phyloP scores from a whole-genome alignment of 768 basidiomycete genomes.

The Lactarius quietus region DNA sequence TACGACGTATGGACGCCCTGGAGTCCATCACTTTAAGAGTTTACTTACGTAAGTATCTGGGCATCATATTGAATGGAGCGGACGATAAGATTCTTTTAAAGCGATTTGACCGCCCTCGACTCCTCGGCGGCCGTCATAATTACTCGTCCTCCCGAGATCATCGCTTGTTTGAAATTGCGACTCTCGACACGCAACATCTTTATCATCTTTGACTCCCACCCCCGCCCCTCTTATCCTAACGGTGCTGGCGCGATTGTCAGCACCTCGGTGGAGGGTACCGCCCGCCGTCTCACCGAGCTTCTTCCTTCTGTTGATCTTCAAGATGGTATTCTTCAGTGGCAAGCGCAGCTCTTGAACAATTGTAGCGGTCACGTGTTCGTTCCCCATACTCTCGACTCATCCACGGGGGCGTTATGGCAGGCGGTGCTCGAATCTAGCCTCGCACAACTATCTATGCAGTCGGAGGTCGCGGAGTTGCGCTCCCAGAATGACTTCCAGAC shows the following conservation, averaged over 20 bases:
- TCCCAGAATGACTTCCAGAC: slow-evolving; percentile 21
- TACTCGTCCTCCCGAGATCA: slow-evolving; percentile 69
- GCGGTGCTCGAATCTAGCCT: slow-evolving; percentile 50
- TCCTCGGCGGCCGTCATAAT: slow-evolving; percentile 46
- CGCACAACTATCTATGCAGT: slow-evolving; percentile 41
- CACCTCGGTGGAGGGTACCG: slow-evolving; percentile 42
- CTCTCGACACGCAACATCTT: slow-evolving; percentile 37
- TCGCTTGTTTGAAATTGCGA: slow-evolving; percentile 46
- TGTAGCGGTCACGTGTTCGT: slow-evolving; percentile 58
- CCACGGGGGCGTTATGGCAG: slow-evolving; percentile 31
- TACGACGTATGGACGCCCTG: slow-evolving; percentile 39
- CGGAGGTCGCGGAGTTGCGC: slow-evolving; percentile 33
- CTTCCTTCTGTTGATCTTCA: slow-evolving; percentile 48
- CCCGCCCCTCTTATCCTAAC: slow-evolving; percentile 50
- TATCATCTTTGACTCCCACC: slow-evolving; percentile 66
- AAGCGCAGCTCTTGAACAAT: slow-evolving; percentile 58
- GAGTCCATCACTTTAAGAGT: slow-evolving; percentile 37
- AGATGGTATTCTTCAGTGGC: slow-evolving; percentile 52
- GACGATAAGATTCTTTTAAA: slow-evolving; percentile 19
- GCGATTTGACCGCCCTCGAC: slow-evolving; percentile 27
- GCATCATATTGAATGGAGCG: background rate
- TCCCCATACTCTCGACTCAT: slow-evolving; percentile 30
- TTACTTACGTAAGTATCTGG: slow-evolving; percentile 31
- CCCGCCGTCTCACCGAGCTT: slow-evolving; percentile 43
- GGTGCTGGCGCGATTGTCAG: slow-evolving; percentile 60